Evolutionary conservation across 768 basidiomycete genomes (phyloP).

Genomic region (Mycena sanguinolenta): DNA sequence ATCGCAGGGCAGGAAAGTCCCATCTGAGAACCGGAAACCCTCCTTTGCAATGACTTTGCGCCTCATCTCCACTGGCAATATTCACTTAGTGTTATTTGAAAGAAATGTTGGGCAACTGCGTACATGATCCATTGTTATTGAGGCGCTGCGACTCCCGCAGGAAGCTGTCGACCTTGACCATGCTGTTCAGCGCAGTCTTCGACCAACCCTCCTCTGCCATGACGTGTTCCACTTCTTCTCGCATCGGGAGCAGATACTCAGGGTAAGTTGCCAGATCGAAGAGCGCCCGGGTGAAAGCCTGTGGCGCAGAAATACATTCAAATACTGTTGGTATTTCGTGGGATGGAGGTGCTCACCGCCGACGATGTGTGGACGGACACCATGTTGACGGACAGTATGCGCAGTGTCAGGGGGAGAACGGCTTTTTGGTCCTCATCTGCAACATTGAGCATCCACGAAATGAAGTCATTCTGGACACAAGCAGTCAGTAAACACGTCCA

Average conservation of each 20-base stretch:
- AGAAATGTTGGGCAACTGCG: background rate
- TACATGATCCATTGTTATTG: constrained; percentile 37
- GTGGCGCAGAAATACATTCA: background rate
- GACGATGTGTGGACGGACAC: constrained; percentile 50
- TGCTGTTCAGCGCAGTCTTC: constrained; percentile 54
- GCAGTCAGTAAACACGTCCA: too few species aligned
- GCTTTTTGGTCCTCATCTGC: constrained; percentile 35
- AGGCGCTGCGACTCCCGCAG: constrained; percentile 56
- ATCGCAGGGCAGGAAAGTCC: constrained; percentile 46
- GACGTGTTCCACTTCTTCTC: constrained; percentile 67
- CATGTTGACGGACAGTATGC: constrained; percentile 49
- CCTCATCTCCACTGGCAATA: constrained; percentile 39
- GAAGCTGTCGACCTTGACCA: constrained; percentile 62
- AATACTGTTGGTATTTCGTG: background rate
- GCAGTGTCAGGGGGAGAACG: constrained; percentile 29
- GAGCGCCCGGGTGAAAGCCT: constrained; percentile 54
- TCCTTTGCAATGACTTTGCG: constrained; percentile 42
- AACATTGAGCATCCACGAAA: constrained; percentile 48
- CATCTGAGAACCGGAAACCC: constrained; percentile 52
- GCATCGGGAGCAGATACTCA: constrained; percentile 52
- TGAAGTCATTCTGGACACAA: constrained; percentile 43
- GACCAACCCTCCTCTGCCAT: constrained; percentile 63
- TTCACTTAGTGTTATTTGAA: background rate
- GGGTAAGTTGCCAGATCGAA: constrained; percentile 50
- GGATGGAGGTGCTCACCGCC: constrained; percentile 46